Evolutionary conservation across 2,329 filamentous ascomycete species (phyloP).

Genomic region (Fragosphaeria purpurea): DNA sequence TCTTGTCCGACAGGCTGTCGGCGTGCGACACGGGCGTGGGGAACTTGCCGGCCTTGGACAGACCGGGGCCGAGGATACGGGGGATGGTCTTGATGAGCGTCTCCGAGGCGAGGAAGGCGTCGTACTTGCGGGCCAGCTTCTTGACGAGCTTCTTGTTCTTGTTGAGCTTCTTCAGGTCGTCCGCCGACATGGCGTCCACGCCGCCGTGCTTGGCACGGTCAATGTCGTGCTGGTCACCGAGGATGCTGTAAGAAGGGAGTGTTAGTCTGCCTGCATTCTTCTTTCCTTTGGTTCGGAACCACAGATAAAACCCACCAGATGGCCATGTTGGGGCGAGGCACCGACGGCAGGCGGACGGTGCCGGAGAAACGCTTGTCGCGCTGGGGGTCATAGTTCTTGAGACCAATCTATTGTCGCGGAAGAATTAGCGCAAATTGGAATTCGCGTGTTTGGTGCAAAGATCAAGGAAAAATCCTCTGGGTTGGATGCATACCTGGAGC

Average conservation of each 20-base stretch:
- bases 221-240: constrained; percentile 85
- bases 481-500: constrained; percentile 5
- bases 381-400: constrained; percentile 99
- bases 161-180: constrained; percentile 99
- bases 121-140: constrained; percentile 99
- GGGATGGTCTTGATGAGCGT: constrained; percentile 99
- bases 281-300: not conserved
- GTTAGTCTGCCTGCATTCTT: no score
- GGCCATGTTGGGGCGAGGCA: constrained; percentile 60
- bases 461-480: no score
- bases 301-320: constrained; percentile 11
- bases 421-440: no score
- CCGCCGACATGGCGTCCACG: constrained; percentile 94
- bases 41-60: constrained; percentile 99
- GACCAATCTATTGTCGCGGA: constrained; percentile 49
- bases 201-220: constrained; percentile 99
- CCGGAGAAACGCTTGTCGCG: constrained; percentile 99
- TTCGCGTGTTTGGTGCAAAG: no score
- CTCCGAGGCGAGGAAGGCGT: constrained; percentile 97
- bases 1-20: constrained; percentile 89
- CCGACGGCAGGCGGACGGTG: constrained; percentile 87
- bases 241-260: constrained; percentile 34
- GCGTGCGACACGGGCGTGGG: constrained; percentile 94
- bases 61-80: constrained; percentile 97
- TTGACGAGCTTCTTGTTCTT: constrained; percentile 99